These are phyloP conservation scores for Fusarium tuaranense DNA, from an alignment of 2,329 filamentous ascomycete species.

Conservation along the genomic window DNA sequence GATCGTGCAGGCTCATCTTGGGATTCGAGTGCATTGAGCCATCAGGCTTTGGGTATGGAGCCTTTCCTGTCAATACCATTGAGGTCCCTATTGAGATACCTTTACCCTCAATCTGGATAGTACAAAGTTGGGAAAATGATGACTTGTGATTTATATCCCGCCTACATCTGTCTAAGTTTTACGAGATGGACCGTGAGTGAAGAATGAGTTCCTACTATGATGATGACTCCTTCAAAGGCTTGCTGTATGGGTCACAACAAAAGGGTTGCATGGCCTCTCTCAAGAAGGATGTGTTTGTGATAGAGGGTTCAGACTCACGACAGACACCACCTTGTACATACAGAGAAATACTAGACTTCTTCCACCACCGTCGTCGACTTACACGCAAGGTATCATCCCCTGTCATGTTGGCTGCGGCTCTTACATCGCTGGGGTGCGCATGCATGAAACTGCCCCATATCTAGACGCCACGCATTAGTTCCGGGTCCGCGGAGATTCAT, in stretches of 20 bases:
- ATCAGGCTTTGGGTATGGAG: neutral
- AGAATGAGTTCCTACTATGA: neutral
- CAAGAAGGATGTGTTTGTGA: neutral
- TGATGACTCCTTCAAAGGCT: neutral
- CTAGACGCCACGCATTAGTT: neutral
- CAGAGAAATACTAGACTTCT: neutral
- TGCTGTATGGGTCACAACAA: no score
- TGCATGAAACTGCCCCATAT: slow-evolving; percentile 1
- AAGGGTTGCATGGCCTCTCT: neutral
- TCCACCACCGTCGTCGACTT: neutral
- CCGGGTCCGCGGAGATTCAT: neutral
- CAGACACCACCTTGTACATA: neutral
- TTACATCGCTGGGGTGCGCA: neutral
- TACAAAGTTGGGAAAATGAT: neutral
- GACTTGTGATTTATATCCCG: neutral
- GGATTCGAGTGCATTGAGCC: no score
- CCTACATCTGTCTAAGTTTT: neutral
- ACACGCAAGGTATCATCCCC: neutral
- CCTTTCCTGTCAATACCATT: neutral
- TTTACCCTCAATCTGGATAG: neutral
- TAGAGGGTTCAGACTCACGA: neutral
- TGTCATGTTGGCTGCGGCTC: neutral
- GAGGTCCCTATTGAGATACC: neutral
- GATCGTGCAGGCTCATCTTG: no score
- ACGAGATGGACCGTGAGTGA: neutral